Base-by-base conservation (phyloP, 208 protist species). In the Acanthamoeba triangularis region DNA sequence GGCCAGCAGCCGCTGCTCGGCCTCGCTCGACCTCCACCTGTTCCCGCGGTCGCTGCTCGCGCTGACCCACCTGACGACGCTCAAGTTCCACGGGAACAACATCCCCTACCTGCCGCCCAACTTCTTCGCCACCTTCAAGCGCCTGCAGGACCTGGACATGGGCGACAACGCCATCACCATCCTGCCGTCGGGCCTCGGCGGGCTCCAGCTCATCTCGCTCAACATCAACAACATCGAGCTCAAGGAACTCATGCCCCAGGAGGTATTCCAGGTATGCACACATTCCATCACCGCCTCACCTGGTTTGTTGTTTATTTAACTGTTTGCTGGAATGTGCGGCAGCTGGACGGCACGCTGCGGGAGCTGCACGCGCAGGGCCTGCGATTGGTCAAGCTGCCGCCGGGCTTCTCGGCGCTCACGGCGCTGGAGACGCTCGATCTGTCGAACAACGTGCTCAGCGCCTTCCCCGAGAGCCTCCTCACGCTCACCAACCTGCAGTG, bases 71-170 rank as follows among this genome's bases (percentile, higher is more conserved):
- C 59, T 91, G 49, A 91, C 59, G 14, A 49, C 84, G 2, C 84
- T 91, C 33, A 61, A 69, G 84, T 91, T 91, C 84, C 84, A 65
- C 30, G 84, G 84, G 35, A 91, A 91, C 52, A 91, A 91, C 56
- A 91, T 91, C 23, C 56, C 84, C 23, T 30, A 61, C 20, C 59
- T 91, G 54, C 41, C 84, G 33, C 33, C 49, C 41, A 65, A 65
- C 84, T 91, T 91, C 84, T 91, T 61, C 84, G 0, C 49, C 6
- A 69, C 54, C 6, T 91, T 91, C 35, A 91, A n/a, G 16, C 49
- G 35, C 23, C 54, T 91, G 84, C 28, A 13, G 25, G 49, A 65
- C 35, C 84, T 91, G 14, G 84, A 91, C 44, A 91, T 91, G 84
- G 84, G 84, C 49, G 54, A 69, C 84, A 91, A 91, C 35, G n/a